Evolutionary conservation across 768 basidiomycete genomes (phyloP).

Genomic region (Naganishia onofrii): DNA sequence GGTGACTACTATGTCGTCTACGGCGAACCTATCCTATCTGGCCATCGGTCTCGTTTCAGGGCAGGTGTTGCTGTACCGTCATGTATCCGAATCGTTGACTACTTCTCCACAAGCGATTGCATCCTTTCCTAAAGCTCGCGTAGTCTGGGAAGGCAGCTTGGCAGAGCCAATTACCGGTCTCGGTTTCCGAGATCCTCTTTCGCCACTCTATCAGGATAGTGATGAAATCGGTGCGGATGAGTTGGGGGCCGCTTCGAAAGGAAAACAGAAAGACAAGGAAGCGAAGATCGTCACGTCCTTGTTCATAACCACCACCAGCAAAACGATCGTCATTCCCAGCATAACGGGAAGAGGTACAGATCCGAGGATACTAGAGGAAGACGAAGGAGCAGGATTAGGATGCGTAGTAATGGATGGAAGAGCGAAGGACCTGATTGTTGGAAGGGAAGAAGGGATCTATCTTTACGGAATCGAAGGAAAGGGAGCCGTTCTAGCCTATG

Average conservation of each 20-base stretch:
- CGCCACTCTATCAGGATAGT: conserved; percentile 35
- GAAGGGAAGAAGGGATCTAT: conserved; percentile 87
- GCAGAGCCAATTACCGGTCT: conserved; percentile 89
- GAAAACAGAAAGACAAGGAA: conserved; percentile 15
- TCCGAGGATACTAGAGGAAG: conserved; percentile 74
- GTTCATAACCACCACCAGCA: conserved; percentile 83
- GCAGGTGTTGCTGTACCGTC: conserved; percentile 83
- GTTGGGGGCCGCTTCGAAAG: conserved; percentile 29
- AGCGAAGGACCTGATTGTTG: conserved; percentile 68
- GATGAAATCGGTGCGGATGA: conserved; percentile 35
- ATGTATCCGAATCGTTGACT: conserved; percentile 82
- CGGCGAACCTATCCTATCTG: conserved; percentile 73
- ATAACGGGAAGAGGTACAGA: conserved; percentile 69
- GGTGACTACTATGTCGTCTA: conserved; percentile 77
- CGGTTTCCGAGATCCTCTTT: conserved; percentile 69
- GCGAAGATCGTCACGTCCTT: conserved; percentile 51
- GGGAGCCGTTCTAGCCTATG: conserved; percentile 82
- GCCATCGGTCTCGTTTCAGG: conserved; percentile 94
- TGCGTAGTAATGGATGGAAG: conserved; percentile 79
- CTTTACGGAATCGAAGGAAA: conserved; percentile 76
- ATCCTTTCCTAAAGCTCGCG: conserved; percentile 77
- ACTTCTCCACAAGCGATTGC: conserved; percentile 65
- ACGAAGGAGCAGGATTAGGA: conserved; percentile 70
- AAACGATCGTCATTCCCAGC: conserved; percentile 68
- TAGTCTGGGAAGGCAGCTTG: conserved; percentile 71